Conservation (phyloP, 768 basidiomycete species). For the Serendipita sp. region DNA sequence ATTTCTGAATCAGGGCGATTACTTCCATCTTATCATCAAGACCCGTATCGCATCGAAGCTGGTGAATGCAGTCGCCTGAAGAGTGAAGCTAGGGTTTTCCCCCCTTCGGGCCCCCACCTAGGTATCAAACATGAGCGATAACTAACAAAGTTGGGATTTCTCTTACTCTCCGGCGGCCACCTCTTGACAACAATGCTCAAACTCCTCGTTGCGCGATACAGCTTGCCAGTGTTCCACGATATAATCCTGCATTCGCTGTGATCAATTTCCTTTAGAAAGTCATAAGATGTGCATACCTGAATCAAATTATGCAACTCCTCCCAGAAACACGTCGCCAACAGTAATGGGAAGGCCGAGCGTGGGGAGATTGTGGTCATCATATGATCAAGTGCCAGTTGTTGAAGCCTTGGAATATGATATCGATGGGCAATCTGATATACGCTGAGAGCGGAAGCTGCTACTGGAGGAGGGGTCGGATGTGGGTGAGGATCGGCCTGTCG, state of each 20-base stretch:
- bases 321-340: conserved; percentile 55
- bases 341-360: conserved; percentile 46
- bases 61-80: conserved; percentile 56
- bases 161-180: conserved; percentile 59
- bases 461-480: conserved; percentile 47
- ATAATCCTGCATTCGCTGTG: conserved; percentile 36
- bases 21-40: not conserved
- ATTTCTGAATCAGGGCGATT: no score
- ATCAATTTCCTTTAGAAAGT: conserved; percentile 10
- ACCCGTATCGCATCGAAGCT: conserved; percentile 10
- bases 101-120: conserved; percentile 60
- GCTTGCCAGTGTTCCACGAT: conserved; percentile 66
- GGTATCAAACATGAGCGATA: not conserved
- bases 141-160: conserved; percentile 1
- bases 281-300: conserved; percentile 29
- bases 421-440: conserved; percentile 67
- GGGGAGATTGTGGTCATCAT: conserved; percentile 56
- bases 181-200: conserved; percentile 55
- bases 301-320: conserved; percentile 45
- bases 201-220: conserved; percentile 45
- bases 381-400: conserved; percentile 53
- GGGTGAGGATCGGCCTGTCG: conserved; percentile 40
- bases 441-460: conserved; percentile 54
- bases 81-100: conserved; percentile 48
- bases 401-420: conserved; percentile 51